These are phyloP conservation scores for Aspergillus intermedius DNA, from an alignment of 2,329 filamentous ascomycete genomes.

Conservation along the genomic window DNA sequence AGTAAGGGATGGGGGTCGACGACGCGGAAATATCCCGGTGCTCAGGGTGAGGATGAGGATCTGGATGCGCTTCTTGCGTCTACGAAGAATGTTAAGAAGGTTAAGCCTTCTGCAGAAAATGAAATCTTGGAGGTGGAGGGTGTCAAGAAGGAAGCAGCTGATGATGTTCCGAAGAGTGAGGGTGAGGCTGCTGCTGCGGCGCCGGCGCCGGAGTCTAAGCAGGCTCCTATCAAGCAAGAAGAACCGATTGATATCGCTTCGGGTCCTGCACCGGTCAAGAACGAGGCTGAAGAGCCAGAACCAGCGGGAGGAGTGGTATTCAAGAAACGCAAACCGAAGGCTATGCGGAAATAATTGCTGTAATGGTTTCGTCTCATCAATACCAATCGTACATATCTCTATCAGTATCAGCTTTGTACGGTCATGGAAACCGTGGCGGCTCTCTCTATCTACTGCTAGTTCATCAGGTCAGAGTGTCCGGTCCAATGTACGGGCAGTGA, in stretches of 20 bases:
- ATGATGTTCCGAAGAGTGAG: conserved; percentile 4
- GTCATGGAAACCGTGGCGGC: no score
- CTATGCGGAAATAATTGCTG: conserved; percentile 29
- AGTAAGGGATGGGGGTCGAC: conserved; percentile 41
- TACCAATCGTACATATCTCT: no score
- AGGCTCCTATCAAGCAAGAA: conserved; percentile 21
- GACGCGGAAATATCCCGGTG: conserved; percentile 35
- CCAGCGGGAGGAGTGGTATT: conserved; percentile 33
- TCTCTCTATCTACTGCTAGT: no score
- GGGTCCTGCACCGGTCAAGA: conserved; percentile 5
- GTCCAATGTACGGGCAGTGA: no score
- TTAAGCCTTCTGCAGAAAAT: conserved; percentile 13
- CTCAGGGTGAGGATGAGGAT: conserved; percentile 29
- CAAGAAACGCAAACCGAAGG: conserved; percentile 45
- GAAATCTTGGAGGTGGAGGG: conserved; percentile 4
- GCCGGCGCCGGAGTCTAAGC: conserved; percentile 6
- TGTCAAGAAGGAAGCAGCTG: conserved; percentile 1
- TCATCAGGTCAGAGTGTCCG: no score
- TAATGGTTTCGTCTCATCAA: no score
- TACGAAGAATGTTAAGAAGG: conserved; percentile 34
- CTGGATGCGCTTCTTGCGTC: conserved; percentile 39
- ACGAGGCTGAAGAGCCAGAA: conserved; percentile 16
- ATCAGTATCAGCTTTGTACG: no score
- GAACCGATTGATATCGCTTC: conserved; percentile 11
- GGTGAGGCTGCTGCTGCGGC: conserved; percentile 1